Evolutionary conservation across 1,284 basidiomycete species (phyloP).

Genomic region (Takashimella tepidaria): DNA sequence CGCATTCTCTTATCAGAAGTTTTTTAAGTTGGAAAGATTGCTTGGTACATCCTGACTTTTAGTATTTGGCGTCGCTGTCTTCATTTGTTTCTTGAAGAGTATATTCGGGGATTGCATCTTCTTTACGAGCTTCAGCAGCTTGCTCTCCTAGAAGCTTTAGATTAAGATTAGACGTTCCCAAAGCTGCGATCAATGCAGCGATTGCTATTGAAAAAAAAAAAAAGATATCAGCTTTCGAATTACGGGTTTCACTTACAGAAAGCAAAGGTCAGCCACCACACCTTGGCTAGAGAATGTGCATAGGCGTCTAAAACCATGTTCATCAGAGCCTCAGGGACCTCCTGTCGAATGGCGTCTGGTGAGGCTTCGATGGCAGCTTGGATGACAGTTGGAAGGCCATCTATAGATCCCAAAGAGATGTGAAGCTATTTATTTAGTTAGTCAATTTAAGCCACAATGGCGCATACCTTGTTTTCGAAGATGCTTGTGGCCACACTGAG

Average conservation of each 20-base stretch:
- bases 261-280: constrained; percentile 8
- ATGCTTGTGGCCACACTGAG: constrained; percentile 26
- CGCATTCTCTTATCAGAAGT: too few species aligned
- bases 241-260: neutral
- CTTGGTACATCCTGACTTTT: neutral
- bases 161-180: neutral
- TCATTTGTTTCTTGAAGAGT: neutral
- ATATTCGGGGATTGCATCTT: neutral
- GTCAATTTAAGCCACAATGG: neutral
- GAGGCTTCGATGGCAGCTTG: constrained; percentile 6
- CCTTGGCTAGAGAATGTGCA: constrained; percentile 16
- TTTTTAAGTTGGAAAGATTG: too few species aligned
- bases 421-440: constrained; percentile 10
- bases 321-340: constrained; percentile 1
- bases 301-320: constrained; percentile 14
- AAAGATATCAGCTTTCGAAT: neutral
- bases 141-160: neutral
- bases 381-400: constrained; percentile 1
- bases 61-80: neutral
- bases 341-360: constrained; percentile 18
- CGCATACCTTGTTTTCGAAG: constrained; percentile 27
- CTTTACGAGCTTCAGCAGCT: neutral
- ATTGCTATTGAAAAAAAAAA: neutral
- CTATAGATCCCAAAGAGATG: neutral
- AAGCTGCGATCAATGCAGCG: neutral